These are phyloP conservation scores for Camelina laxa DNA, from an alignment of 345 rosid species.

Conservation along the genomic window DNA sequence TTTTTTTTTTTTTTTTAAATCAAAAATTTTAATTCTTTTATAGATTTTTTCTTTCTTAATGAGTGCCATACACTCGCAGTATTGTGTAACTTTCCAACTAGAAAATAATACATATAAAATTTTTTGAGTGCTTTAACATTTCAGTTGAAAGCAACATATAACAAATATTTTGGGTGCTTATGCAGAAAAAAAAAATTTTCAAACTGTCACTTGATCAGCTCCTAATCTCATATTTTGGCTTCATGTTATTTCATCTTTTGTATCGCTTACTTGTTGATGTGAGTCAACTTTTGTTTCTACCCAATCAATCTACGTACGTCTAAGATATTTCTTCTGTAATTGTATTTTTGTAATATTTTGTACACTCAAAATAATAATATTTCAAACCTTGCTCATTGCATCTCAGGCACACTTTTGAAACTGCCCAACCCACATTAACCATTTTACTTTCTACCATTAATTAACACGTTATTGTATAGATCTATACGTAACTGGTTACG, in stretches of 20 bases:
- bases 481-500: constrained; percentile 12
- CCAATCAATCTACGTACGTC: background rate
- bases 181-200: background rate
- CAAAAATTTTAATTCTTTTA: background rate
- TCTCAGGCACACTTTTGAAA: background rate
- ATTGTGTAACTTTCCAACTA: background rate
- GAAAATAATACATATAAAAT: background rate
- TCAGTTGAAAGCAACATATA: background rate
- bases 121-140: background rate
- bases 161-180: background rate
- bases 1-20: too few relatives aligned
- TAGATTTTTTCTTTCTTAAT: background rate
- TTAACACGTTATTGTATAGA: constrained; percentile 17
- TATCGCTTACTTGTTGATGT: background rate
- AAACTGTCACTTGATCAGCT: background rate
- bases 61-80: background rate
- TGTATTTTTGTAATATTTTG: background rate
- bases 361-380: background rate
- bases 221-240: background rate
- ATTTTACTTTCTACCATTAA: background rate
- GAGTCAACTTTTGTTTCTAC: background rate
- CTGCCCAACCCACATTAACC: background rate
- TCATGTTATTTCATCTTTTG: background rate
- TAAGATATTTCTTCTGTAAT: background rate
- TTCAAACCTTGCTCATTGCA: background rate